A percentile compares a stretch with the other conserved stretches of the same genome.
phyloP scores from a whole-genome alignment of 2,329 filamentous ascomycete species.

The Zasmidium citrigriseum region DNA sequence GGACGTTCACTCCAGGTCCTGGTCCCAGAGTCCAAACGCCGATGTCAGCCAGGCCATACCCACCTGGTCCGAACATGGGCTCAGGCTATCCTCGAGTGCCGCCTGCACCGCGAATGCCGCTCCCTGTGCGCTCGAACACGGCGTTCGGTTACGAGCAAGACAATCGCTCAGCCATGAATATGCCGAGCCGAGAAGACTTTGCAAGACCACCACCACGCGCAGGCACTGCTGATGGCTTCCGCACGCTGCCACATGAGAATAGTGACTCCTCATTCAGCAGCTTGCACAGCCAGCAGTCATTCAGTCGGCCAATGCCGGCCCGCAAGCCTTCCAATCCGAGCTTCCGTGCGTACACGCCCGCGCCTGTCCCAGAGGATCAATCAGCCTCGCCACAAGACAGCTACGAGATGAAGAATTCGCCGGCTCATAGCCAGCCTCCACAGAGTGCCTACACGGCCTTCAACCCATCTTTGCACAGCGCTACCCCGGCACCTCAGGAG shows the following conservation, averaged over 20 bases:
- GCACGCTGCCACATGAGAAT: slow-evolving; percentile 20
- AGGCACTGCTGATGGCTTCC: slow-evolving; percentile 30
- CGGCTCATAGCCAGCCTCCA: slow-evolving; percentile 11
- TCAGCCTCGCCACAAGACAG: slow-evolving; percentile 20
- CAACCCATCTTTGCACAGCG: slow-evolving; percentile 27
- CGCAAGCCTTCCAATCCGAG: slow-evolving; percentile 18
- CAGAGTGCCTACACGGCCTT: slow-evolving; percentile 33
- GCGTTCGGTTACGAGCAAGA: slow-evolving; percentile 17
- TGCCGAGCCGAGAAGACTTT: slow-evolving; percentile 17
- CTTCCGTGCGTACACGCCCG: slow-evolving; percentile 19
- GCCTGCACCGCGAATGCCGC: slow-evolving; percentile 16
- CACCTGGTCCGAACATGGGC: slow-evolving; percentile 7
- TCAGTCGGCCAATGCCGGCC: slow-evolving; percentile 12
- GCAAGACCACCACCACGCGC: slow-evolving; percentile 21
- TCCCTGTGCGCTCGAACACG: slow-evolving; percentile 21
- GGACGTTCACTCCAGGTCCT: slow-evolving; percentile 8
- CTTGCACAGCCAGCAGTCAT: slow-evolving; percentile 29
- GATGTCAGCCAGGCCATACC: slow-evolving; percentile 14
- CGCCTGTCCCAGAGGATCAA: slow-evolving; percentile 7
- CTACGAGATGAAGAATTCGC: slow-evolving; percentile 36
- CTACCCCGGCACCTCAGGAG: slow-evolving; percentile 6
- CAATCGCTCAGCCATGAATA: slow-evolving; percentile 11
- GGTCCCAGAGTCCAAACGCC: slow-evolving; percentile 13
- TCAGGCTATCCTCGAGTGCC: slow-evolving; percentile 17
- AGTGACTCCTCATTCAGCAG: slow-evolving; percentile 26